A percentile compares a stretch with the other conserved stretches of the same genome.
phyloP scores from a whole-genome alignment of 2,329 filamentous ascomycete genomes.

The Didymella pinodella region DNA sequence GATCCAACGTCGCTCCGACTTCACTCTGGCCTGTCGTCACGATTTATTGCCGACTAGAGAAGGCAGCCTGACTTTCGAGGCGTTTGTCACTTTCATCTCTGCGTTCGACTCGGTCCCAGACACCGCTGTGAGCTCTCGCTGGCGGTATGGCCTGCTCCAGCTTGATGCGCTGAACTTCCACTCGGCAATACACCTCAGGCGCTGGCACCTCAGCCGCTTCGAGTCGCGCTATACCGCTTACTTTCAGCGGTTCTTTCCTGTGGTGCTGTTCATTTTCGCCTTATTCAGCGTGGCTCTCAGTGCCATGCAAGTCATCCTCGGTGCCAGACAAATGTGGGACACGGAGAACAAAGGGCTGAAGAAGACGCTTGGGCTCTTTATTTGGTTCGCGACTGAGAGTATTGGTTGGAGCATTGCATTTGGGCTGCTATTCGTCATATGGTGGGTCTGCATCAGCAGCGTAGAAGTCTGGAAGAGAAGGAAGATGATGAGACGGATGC shows the following conservation, averaged over 20 bases:
- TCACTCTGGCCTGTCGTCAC: not conserved
- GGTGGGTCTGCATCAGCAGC: conserved; percentile 29
- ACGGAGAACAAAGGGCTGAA: conserved; percentile 28
- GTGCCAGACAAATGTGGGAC: conserved; percentile 22
- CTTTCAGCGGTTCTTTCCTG: conserved; percentile 31
- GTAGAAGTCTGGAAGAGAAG: conserved; percentile 27
- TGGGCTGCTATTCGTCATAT: conserved; percentile 27
- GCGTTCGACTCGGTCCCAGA: conserved; percentile 25
- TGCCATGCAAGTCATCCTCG: conserved; percentile 35
- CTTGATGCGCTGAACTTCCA: conserved; percentile 35
- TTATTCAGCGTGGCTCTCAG: conserved; percentile 30
- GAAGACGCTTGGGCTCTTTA: conserved; percentile 24
- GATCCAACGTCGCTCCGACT: not conserved
- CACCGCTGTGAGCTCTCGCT: conserved; percentile 18
- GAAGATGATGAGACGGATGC: conserved; percentile 16
- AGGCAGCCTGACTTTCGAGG: not conserved
- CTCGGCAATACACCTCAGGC: conserved; percentile 24
- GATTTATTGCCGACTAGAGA: not conserved
- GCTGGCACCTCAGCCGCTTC: conserved; percentile 32
- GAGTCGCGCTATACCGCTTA: conserved; percentile 28
- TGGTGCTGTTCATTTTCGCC: conserved; percentile 31
- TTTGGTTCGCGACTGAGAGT: conserved; percentile 28
- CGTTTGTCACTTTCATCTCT: conserved; percentile 27
- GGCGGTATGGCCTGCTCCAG: conserved; percentile 28
- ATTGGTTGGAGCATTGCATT: conserved; percentile 32